Conservation (phyloP, 495 filamentous ascomycete species). For the Aspergillus campestris region DNA sequence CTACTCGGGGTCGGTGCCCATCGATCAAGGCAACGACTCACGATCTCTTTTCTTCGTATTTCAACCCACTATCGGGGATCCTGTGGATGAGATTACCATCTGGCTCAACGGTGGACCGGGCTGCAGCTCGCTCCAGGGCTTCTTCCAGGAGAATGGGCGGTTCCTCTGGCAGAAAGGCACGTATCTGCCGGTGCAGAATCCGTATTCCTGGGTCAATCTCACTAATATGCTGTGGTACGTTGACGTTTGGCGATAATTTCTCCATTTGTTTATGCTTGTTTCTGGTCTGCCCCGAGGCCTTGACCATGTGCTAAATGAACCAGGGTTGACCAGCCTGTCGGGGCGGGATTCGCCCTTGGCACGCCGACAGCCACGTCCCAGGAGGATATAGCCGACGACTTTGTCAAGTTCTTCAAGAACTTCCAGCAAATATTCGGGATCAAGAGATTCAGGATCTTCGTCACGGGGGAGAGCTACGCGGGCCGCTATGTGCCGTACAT, state of each 20-base stretch:
- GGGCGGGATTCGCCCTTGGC: slow-evolving; percentile 49
- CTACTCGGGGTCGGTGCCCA: slow-evolving; percentile 67
- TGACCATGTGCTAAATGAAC: too few relatives aligned
- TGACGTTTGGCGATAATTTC: background rate
- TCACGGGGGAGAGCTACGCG: slow-evolving; percentile 55
- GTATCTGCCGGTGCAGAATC: slow-evolving; percentile 49
- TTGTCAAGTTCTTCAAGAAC: slow-evolving; percentile 57
- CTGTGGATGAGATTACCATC: slow-evolving; percentile 61
- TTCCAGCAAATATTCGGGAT: slow-evolving; percentile 52
- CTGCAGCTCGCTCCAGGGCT: slow-evolving; percentile 57
- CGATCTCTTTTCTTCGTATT: slow-evolving; percentile 46
- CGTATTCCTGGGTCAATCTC: slow-evolving; percentile 58
- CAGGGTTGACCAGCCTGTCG: slow-evolving; percentile 50
- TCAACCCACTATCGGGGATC: slow-evolving; percentile 37
- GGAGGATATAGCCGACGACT: slow-evolving; percentile 49
- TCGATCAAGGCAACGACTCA: slow-evolving; percentile 46
- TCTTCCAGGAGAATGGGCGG: slow-evolving; percentile 59
- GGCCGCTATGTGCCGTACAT: slow-evolving; percentile 50
- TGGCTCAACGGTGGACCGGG: slow-evolving; percentile 66
- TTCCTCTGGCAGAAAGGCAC: slow-evolving; percentile 56
- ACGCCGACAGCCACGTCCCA: slow-evolving; percentile 44
- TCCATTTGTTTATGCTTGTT: background rate
- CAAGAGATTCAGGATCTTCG: slow-evolving; percentile 52
- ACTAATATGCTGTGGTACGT: slow-evolving; percentile 54
- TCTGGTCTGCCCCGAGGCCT: too few relatives aligned